These are phyloP conservation scores for Pholiota molesta DNA, from an alignment of 768 basidiomycete species.

Conservation along the genomic window DNA sequence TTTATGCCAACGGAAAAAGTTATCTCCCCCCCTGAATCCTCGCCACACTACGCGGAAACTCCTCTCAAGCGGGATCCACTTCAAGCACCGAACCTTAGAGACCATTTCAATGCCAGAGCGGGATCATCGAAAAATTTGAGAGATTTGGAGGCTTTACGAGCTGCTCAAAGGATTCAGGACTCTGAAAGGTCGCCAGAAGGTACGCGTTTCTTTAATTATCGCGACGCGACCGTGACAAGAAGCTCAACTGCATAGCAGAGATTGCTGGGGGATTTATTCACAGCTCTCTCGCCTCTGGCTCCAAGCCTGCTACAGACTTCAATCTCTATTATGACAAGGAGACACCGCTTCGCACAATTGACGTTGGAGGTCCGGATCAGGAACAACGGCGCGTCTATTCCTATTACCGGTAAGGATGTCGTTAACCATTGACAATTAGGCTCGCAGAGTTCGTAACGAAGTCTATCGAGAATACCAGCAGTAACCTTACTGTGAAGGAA, in stretches of 20 bases:
- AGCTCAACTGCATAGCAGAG: neutral
- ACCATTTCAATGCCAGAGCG: conserved; percentile 9
- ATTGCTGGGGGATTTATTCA: neutral
- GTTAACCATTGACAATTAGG: conserved; percentile 31
- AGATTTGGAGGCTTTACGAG: conserved; percentile 14
- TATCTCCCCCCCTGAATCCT: neutral
- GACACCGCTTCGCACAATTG: conserved; percentile 50
- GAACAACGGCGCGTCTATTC: conserved; percentile 40
- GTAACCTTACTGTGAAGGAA: conserved; percentile 52
- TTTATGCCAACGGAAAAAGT: conserved; percentile 13
- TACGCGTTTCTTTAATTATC: conserved; percentile 1
- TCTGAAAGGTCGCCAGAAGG: conserved; percentile 5
- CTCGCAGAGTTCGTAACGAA: conserved; percentile 65
- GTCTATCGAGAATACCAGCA: conserved; percentile 58
- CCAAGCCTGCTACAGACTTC: conserved; percentile 31
- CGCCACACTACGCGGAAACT: neutral
- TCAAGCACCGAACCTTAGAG: conserved; percentile 11
- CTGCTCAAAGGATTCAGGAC: conserved; percentile 13
- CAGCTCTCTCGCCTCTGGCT: neutral
- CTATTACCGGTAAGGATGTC: neutral
- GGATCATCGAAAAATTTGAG: conserved; percentile 12
- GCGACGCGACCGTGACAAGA: neutral
- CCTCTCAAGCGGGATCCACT: conserved; percentile 4
- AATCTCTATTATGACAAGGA: conserved; percentile 52
- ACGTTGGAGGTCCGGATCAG: conserved; percentile 63